Evolutionary conservation across 2,329 filamentous ascomycete genomes (phyloP), one percentile per base, ranked within the genome.

Genomic region (Penicillium oxalicum): DNA sequence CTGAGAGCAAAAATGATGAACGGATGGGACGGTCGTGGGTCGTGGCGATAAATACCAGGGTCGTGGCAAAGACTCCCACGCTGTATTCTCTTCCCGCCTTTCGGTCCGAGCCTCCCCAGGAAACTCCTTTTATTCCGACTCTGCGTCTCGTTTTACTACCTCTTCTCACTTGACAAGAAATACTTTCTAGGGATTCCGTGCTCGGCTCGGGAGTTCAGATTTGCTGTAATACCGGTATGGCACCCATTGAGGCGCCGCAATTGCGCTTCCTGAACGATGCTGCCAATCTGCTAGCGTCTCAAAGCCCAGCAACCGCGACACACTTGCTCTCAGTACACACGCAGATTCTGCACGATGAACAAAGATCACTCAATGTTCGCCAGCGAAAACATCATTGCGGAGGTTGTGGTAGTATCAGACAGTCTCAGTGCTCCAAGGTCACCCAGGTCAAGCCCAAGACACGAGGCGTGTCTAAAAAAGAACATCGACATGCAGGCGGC

Each of bases 301-400:
- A 56, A 13, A 70, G 67, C 48, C 65, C 67, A 13, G 70, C 71
- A 9, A 73, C 70, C n/a, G 63, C 72, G 2, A 63, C 69, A 11
- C 59, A 73, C 63, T 59, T 74, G 28, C 58, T 70, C 54, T 55
- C 53, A 11, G 57, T 61, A n/a, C 69, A 71, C 59, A 69, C 68
- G 48, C 60, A 52, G 18, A 60, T 70, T 44, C 57, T 69, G 25
- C 60, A 61, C 40, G 60, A 70, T 9, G 60, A 70, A 34, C 61
- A 51, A 8, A 71, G 62, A 45, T 45, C 63, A 11, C 51, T 72
- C 24, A 66, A 62, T 38, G 46, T 48, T 40, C 60, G 55, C 4
- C 67, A 69, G 26, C 59, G 66, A 25, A 64, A 63, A 45, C 52
- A 60, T 27, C 61, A 61, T 39, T 75, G 72, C 53, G 62, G 61